phyloP scores from a whole-genome alignment of 148 eudicot genomes.

The Vaccinium vitisidaea region DNA sequence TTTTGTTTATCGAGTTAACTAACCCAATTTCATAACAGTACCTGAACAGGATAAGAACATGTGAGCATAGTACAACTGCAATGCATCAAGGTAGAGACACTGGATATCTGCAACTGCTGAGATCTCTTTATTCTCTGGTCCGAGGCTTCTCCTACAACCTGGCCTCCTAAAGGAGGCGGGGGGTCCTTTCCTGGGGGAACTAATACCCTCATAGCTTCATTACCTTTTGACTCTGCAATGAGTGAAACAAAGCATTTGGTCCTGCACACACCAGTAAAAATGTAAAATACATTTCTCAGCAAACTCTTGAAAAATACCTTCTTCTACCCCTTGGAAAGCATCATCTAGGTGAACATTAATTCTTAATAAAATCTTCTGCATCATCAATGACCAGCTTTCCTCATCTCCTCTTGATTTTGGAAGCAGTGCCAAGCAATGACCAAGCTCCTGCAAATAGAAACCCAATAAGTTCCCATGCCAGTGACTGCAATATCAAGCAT shows the following conservation, averaged over 20 bases:
- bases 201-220: constrained; percentile 48
- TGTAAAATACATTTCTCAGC: not conserved
- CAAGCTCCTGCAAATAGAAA: constrained; percentile 59
- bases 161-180: constrained; percentile 74
- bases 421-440: constrained; percentile 73
- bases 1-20: not conserved
- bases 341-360: constrained; percentile 56
- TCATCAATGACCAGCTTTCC: constrained; percentile 83
- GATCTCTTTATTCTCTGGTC: constrained; percentile 41
- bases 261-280: constrained; percentile 14
- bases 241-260: constrained; percentile 12
- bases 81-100: constrained; percentile 53
- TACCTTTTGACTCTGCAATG: constrained; percentile 52
- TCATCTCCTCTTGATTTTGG: constrained; percentile 85
- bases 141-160: constrained; percentile 30
- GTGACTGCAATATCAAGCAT: constrained; percentile 3
- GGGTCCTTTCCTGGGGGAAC: constrained; percentile 75
- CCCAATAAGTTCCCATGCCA: constrained; percentile 11
- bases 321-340: constrained; percentile 84
- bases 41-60: constrained; percentile 74
- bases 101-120: constrained; percentile 49
- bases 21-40: constrained; percentile 22
- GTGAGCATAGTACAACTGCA: constrained; percentile 75
- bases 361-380: constrained; percentile 67
- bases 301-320: constrained; percentile 41